Evolutionary conservation across 495 filamentous ascomycete genomes (phyloP).

Genomic region (Aspergillus steynii): DNA sequence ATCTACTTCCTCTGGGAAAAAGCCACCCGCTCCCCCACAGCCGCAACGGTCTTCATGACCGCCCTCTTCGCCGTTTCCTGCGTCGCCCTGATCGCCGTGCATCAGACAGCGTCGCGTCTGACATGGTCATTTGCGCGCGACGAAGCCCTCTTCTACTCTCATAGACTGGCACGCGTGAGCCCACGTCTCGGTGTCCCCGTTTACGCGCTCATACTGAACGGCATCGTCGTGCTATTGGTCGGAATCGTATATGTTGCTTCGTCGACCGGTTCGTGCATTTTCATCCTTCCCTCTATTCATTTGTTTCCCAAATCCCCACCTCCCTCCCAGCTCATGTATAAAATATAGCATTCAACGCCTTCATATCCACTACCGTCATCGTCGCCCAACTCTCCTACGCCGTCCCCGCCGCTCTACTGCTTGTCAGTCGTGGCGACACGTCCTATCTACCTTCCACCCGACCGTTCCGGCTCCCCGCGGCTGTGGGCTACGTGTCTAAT

Average conservation of each 20-base stretch:
- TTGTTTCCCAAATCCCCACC: slow-evolving; percentile 6
- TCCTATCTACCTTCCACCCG: slow-evolving; percentile 19
- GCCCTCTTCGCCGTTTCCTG: slow-evolving; percentile 31
- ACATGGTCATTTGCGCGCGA: slow-evolving; percentile 48
- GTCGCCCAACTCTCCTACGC: slow-evolving; percentile 31
- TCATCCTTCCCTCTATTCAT: neutral
- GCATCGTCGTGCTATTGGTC: slow-evolving; percentile 24
- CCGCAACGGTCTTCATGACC: slow-evolving; percentile 33
- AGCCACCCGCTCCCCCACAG: slow-evolving; percentile 30
- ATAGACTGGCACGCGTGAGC: slow-evolving; percentile 19
- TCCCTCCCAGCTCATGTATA: slow-evolving; percentile 1
- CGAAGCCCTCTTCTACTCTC: slow-evolving; percentile 31
- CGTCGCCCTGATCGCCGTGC: slow-evolving; percentile 34
- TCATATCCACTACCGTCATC: slow-evolving; percentile 27
- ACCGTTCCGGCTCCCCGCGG: slow-evolving; percentile 18
- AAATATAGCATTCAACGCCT: slow-evolving; percentile 30
- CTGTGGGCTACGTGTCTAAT: slow-evolving; percentile 24
- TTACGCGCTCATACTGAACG: slow-evolving; percentile 27
- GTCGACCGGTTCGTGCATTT: slow-evolving; percentile 21
- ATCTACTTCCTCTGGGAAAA: slow-evolving; percentile 35
- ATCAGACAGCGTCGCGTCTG: slow-evolving; percentile 43
- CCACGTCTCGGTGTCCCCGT: slow-evolving; percentile 25
- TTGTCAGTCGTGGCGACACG: slow-evolving; percentile 16
- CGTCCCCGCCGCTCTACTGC: slow-evolving; percentile 23
- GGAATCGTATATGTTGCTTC: slow-evolving; percentile 34